These are phyloP conservation scores for Didymosphaeria variabile DNA, from an alignment of 2,329 filamentous ascomycete species.

Conservation along the genomic window DNA sequence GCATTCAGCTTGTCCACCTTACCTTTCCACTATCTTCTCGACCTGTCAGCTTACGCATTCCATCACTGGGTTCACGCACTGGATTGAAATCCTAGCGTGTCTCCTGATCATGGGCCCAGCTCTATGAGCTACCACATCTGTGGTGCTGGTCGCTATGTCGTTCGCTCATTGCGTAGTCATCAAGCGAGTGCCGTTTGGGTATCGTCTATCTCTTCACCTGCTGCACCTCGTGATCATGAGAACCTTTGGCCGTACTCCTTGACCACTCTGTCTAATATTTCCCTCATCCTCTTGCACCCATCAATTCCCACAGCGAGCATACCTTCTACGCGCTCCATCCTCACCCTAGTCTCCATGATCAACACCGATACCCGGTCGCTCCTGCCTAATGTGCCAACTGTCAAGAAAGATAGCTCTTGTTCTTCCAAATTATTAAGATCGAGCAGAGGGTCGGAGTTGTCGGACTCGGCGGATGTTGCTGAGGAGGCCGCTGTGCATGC, in stretches of 20 bases:
- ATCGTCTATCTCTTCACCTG: not conserved
- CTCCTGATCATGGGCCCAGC: no score
- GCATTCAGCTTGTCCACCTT: no score
- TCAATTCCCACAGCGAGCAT: slow-evolving; percentile 94
- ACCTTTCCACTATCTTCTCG: no score
- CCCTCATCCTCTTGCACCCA: slow-evolving; percentile 85
- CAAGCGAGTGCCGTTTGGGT: not conserved
- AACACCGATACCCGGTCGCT: slow-evolving; percentile 80
- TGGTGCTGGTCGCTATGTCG: not conserved
- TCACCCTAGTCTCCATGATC: slow-evolving; percentile 88
- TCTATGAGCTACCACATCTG: not conserved
- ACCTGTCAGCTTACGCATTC: no score
- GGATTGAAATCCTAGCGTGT: no score
- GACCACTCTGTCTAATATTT: slow-evolving; percentile 82
- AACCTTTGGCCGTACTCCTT: slow-evolving; percentile 48
- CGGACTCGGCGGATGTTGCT: slow-evolving; percentile 57
- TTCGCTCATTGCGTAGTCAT: not conserved
- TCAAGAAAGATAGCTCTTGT: slow-evolving; percentile 87
- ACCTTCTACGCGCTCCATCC: slow-evolving; percentile 81
- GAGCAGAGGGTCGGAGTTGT: slow-evolving; percentile 77
- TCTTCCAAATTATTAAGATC: slow-evolving; percentile 84
- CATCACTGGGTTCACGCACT: no score
- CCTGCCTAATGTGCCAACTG: slow-evolving; percentile 79
- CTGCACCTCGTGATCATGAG: slow-evolving; percentile 19
- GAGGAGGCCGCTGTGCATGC: slow-evolving; percentile 89